Evolutionary conservation across 2,329 filamentous ascomycete species (phyloP).

Genomic region (Aspergillus phoenicis): DNA sequence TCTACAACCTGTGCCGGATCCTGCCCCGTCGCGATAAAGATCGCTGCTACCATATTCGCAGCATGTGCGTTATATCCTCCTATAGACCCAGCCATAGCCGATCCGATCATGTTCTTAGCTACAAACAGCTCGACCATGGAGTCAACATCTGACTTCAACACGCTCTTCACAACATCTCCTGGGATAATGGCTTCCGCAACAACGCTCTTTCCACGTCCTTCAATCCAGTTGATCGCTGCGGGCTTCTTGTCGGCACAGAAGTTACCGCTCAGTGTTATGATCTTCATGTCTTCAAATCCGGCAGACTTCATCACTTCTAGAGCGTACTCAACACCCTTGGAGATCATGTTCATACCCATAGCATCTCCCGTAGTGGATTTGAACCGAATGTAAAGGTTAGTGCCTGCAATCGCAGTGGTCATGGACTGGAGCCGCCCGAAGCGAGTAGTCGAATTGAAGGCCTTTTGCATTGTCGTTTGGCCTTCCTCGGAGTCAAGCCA

Average conservation of each 20-base stretch:
- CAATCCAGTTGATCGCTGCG: conserved; percentile 99
- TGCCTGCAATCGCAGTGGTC: conserved; percentile 92
- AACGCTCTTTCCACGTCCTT: conserved; percentile 93
- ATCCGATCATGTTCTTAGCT: conserved; percentile 93
- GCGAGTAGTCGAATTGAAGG: conserved; percentile 95
- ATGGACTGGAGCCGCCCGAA: conserved; percentile 87
- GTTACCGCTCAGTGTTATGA: conserved; percentile 92
- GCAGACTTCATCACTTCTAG: conserved; percentile 84
- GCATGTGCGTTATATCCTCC: conserved; percentile 98
- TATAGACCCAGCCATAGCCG: conserved; percentile 92
- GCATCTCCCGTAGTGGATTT: conserved; percentile 98
- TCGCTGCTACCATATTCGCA: conserved; percentile 97
- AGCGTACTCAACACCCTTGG: conserved; percentile 95
- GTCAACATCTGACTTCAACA: conserved; percentile 92
- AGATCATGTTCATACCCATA: conserved; percentile 99
- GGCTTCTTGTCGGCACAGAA: conserved; percentile 99
- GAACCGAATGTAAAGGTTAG: conserved; percentile 95
- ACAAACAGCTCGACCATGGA: conserved; percentile 90
- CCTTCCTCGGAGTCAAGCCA: conserved; percentile 95
- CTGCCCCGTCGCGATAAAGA: conserved; percentile 94
- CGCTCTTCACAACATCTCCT: conserved; percentile 77
- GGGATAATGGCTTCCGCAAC: conserved; percentile 97
- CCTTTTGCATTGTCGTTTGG: conserved; percentile 78
- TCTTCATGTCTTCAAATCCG: conserved; percentile 94
- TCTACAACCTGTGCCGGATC: conserved; percentile 98